Percentiles rank a stretch among this genome's conserved stretches.
These are phyloP conservation scores for Pseudoneurospora amorphoporcata DNA, from an alignment of 495 filamentous ascomycete species.

Conservation along the genomic window DNA sequence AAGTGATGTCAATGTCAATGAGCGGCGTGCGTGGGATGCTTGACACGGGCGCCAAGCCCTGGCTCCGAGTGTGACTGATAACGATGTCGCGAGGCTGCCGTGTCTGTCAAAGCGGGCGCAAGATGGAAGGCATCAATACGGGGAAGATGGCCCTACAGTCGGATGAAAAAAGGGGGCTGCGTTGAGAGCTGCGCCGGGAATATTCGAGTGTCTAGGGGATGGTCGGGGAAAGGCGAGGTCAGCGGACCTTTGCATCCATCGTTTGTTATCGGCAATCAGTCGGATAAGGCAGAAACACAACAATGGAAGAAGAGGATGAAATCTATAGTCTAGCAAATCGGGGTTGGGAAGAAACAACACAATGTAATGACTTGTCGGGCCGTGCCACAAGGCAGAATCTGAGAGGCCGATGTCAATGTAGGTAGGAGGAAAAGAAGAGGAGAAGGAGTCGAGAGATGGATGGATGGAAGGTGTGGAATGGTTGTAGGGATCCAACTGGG, in stretches of 20 bases:
- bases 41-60: neutral
- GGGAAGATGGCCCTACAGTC: neutral
- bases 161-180: neutral
- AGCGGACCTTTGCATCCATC: slow-evolving; percentile 21
- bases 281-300: neutral
- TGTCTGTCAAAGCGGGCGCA: neutral
- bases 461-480: neutral
- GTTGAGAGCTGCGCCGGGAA: neutral
- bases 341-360: slow-evolving; percentile 1
- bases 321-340: neutral
- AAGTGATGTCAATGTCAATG: neutral
- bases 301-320: neutral
- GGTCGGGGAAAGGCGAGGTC: slow-evolving; percentile 2
- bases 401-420: neutral
- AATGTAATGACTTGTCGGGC: neutral
- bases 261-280: slow-evolving; percentile 6
- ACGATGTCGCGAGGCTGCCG: neutral
- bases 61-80: neutral
- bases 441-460: slow-evolving; percentile 1
- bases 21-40: neutral
- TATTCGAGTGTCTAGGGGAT: neutral
- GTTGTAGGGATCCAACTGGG: neutral
- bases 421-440: neutral
- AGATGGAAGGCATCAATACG: neutral
- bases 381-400: neutral